Percentiles rank a stretch among this genome's conserved stretches.
These are phyloP conservation scores for Meira nashicola DNA, from an alignment of 1,284 basidiomycete genomes.

Conservation along the genomic window DNA sequence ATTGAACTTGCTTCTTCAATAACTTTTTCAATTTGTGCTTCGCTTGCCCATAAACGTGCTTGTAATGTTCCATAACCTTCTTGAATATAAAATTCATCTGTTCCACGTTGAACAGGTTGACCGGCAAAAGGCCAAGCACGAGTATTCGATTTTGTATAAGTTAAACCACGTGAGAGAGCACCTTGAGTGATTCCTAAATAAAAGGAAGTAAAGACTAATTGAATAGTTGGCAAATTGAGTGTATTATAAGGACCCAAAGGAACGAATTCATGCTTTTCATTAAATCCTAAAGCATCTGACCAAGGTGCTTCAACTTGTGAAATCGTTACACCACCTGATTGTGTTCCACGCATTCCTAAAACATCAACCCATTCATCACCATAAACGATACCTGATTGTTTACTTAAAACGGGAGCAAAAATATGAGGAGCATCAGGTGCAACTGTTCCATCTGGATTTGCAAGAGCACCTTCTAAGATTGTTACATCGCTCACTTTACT, in stretches of 20 bases:
- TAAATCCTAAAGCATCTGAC: slow-evolving; percentile 43
- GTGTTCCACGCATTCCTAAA: slow-evolving; percentile 52
- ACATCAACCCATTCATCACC: slow-evolving; percentile 53
- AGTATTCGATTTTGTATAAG: slow-evolving; percentile 49
- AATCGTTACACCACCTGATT: slow-evolving; percentile 46
- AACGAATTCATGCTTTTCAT: slow-evolving; percentile 28
- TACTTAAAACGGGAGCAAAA: slow-evolving; percentile 47
- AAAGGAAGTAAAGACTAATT: slow-evolving; percentile 51
- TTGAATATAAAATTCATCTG: slow-evolving; percentile 52
- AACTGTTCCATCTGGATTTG: slow-evolving; percentile 31
- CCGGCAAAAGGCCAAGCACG: slow-evolving; percentile 51
- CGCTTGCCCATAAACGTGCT: slow-evolving; percentile 47
- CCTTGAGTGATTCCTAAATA: slow-evolving; percentile 53
- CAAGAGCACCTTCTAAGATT: slow-evolving; percentile 31
- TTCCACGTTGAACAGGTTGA: slow-evolving; percentile 31
- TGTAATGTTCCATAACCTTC: slow-evolving; percentile 49
- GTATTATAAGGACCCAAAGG: slow-evolving; percentile 50
- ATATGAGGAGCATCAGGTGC: slow-evolving; percentile 35
- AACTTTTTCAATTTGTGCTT: slow-evolving; percentile 44
- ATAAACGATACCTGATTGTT: slow-evolving; percentile 45
- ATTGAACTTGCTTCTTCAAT: slow-evolving; percentile 27
- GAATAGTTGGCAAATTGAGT: slow-evolving; percentile 50
- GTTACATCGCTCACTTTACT: slow-evolving; percentile 51
- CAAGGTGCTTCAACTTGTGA: slow-evolving; percentile 40
- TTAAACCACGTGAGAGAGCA: slow-evolving; percentile 38